Evolutionary conservation across 345 rosid species (phyloP).

Genomic region (Punica granatum): DNA sequence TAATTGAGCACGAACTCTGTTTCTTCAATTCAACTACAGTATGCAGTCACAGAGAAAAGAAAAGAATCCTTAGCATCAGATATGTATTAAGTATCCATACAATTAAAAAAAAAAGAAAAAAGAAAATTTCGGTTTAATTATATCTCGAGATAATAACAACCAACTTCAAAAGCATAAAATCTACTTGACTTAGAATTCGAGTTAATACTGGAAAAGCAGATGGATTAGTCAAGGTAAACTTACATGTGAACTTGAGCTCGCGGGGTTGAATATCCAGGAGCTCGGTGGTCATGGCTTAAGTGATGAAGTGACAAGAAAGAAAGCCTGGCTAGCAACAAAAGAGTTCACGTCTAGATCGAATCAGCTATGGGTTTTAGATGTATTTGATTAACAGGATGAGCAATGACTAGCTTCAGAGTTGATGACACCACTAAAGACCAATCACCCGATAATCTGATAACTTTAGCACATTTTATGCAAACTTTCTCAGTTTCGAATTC

Average conservation of each 20-base stretch:
- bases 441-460: neutral
- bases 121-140: neutral
- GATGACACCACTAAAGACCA: neutral
- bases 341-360: neutral
- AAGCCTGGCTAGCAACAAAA: neutral
- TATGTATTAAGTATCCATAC: neutral
- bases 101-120: too few relatives aligned
- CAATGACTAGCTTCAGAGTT: neutral
- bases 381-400: neutral
- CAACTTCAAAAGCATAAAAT: neutral
- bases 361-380: too few relatives aligned
- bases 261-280: constrained; percentile 39
- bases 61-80: neutral
- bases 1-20: constrained; percentile 35
- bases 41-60: neutral
- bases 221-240: constrained; percentile 1
- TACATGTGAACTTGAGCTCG: constrained; percentile 38
- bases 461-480: too few relatives aligned
- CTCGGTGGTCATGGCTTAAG: constrained; percentile 25
- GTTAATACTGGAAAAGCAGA: neutral
- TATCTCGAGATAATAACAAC: neutral
- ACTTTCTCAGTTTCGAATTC: too few relatives aligned
- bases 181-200: neutral
- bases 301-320: neutral
- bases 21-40: constrained; percentile 47